These are phyloP conservation scores for Solanum hybrid DNA, from an alignment of 305 asterid genomes.

Conservation along the genomic window DNA sequence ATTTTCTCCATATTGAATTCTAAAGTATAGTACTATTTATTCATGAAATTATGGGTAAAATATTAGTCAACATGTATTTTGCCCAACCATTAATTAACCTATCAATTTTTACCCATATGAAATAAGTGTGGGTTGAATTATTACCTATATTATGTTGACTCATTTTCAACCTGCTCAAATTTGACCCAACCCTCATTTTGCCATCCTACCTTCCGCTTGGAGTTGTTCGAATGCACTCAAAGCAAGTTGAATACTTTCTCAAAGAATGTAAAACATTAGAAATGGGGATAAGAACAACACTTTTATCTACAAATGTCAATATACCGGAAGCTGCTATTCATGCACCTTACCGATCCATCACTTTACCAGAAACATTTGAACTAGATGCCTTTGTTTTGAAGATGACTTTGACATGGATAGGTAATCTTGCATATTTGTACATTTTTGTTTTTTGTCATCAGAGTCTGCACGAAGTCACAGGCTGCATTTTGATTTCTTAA, in stretches of 20 bases:
- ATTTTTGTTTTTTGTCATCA: neutral
- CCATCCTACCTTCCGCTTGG: neutral
- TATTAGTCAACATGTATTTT: too few species aligned
- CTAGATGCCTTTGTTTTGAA: slow-evolving; percentile 48
- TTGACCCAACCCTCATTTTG: neutral
- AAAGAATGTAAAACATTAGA: neutral
- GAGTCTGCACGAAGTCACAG: neutral
- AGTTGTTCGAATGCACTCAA: neutral
- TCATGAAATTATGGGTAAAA: too few species aligned
- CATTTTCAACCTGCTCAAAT: neutral
- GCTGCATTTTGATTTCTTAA: neutral
- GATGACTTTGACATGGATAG: slow-evolving; percentile 19
- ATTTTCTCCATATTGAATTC: too few species aligned
- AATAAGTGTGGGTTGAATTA: neutral
- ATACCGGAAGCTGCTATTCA: slow-evolving; percentile 45
- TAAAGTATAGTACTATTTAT: too few species aligned
- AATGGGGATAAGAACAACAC: too few species aligned
- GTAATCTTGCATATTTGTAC: neutral
- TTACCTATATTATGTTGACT: neutral
- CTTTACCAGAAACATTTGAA: slow-evolving; percentile 51
- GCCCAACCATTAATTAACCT: too few species aligned
- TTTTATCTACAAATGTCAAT: slow-evolving; percentile 30
- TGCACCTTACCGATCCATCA: slow-evolving; percentile 44
- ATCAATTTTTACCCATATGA: neutral
- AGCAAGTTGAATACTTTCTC: neutral